Evolutionary conservation across 305 asterid genomes (phyloP).

Genomic region (Withania somnifera): DNA sequence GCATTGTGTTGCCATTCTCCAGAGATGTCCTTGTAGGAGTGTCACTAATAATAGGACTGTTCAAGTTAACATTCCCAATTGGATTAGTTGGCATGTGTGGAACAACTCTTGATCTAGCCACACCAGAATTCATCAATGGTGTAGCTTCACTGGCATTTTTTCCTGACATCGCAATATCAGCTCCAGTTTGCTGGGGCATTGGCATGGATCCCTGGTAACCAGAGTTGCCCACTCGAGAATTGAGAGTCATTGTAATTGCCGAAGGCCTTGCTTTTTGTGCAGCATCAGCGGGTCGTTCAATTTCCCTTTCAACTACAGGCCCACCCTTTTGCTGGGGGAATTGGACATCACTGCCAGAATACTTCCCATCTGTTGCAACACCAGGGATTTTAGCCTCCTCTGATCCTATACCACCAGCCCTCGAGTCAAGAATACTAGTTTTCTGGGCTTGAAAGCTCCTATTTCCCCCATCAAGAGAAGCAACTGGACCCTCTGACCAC

Average conservation of each 20-base stretch:
- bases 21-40: conserved; percentile 22
- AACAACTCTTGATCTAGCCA: conserved; percentile 34
- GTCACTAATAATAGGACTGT: conserved; percentile 29
- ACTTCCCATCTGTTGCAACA: conserved; percentile 32
- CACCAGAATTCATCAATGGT: conserved; percentile 28
- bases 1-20: conserved; percentile 17
- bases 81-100: conserved; percentile 36
- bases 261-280: conserved; percentile 41
- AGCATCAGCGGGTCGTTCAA: conserved; percentile 26
- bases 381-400: conserved; percentile 32
- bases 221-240: conserved; percentile 35
- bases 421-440: conserved; percentile 23
- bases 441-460: conserved; percentile 37
- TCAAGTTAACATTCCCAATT: conserved; percentile 28
- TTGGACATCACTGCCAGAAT: conserved; percentile 18
- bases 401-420: conserved; percentile 26
- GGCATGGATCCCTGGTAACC: conserved; percentile 47
- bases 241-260: conserved; percentile 28
- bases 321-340: conserved; percentile 43
- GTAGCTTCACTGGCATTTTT: conserved; percentile 34
- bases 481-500: conserved; percentile 20
- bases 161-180: conserved; percentile 20
- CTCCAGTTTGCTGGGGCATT: conserved; percentile 25
- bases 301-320: conserved; percentile 24
- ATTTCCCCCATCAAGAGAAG: conserved; percentile 26